Conservation (phyloP, 768 basidiomycete genomes). For the Phanerochaete sordida region DNA sequence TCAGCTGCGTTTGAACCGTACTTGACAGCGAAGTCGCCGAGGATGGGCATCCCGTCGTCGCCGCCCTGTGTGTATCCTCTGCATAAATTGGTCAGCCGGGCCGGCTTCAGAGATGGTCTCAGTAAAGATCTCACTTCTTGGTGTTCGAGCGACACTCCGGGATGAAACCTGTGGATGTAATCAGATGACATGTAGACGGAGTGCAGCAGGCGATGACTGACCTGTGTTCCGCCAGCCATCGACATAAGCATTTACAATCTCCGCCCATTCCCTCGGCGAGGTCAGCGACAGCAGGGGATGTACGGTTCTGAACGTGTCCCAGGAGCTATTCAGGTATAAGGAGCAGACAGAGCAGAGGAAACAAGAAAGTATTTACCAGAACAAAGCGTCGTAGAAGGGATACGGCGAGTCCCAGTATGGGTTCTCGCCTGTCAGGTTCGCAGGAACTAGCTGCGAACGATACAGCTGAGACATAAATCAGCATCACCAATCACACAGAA, state of each 20-base stretch:
- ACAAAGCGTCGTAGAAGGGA: slow-evolving; percentile 50
- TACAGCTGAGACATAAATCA: slow-evolving; percentile 46
- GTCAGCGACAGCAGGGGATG: slow-evolving; percentile 46
- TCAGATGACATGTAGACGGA: too few species aligned
- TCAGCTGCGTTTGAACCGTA: slow-evolving; percentile 33
- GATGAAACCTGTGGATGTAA: slow-evolving; percentile 38
- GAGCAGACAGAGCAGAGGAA: not conserved
- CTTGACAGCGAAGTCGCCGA: slow-evolving; percentile 50
- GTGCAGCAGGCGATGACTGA: slow-evolving; percentile 14
- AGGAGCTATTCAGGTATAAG: slow-evolving; percentile 34
- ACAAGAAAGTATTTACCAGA: slow-evolving; percentile 32
- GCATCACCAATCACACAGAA: too few species aligned
- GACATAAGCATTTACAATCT: slow-evolving; percentile 45
- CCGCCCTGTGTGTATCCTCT: slow-evolving; percentile 49
- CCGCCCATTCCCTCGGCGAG: slow-evolving; percentile 42
- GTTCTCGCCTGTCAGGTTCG: slow-evolving; percentile 47
- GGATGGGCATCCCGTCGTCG: slow-evolving; percentile 48
- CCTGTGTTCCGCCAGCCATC: slow-evolving; percentile 50
- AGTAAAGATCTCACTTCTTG: slow-evolving; percentile 33
- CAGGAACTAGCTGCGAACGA: slow-evolving; percentile 46
- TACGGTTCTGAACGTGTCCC: slow-evolving; percentile 52
- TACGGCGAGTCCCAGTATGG: slow-evolving; percentile 45
- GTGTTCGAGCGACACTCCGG: slow-evolving; percentile 51
- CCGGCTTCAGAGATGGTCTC: not conserved
- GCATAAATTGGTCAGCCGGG: not conserved